Percentiles rank a stretch among this genome's conserved stretches.
Evolutionary conservation across 1,139 yeast genomes (phyloP).

Genomic region (Spencermartinsiella ligniputridi): DNA sequence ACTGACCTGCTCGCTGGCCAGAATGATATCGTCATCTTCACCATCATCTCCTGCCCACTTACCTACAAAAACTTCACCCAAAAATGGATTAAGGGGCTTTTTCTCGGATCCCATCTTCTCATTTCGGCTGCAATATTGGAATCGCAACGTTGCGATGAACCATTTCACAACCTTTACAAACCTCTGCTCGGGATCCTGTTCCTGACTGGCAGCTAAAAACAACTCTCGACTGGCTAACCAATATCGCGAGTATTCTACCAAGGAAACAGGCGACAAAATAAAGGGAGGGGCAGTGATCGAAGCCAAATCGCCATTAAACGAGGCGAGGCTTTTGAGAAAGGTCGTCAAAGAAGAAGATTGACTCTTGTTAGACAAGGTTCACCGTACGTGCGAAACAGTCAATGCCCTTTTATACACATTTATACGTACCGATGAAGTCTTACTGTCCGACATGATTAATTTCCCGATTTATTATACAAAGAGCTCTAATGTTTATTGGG

Average conservation of each 20-base stretch:
- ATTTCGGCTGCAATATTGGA: conserved; percentile 90
- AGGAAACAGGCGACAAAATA: conserved; percentile 83
- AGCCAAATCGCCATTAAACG: conserved; percentile 91
- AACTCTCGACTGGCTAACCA: conserved; percentile 80
- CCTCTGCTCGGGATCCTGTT: conserved; percentile 47
- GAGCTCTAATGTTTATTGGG: too few relatives aligned
- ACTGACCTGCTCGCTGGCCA: conserved; percentile 85
- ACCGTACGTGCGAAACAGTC: too few relatives aligned
- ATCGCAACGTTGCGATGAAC: conserved; percentile 86
- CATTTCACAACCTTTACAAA: conserved; percentile 80
- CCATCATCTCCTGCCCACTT: conserved; percentile 55
- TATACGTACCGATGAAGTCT: too few relatives aligned
- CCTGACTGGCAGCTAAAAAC: conserved; percentile 61
- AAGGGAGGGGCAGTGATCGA: conserved; percentile 98
- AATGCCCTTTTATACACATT: too few relatives aligned
- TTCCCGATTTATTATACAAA: too few relatives aligned
- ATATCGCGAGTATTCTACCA: conserved; percentile 86
- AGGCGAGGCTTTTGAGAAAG: conserved; percentile 84
- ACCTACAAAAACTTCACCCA: conserved; percentile 90
- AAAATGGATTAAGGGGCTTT: conserved; percentile 91
- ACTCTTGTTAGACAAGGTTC: conserved; percentile 12
- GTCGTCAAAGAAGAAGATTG: conserved; percentile 26
- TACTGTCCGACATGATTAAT: too few relatives aligned
- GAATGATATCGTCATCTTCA: conserved; percentile 54
- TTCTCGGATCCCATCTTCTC: conserved; percentile 90